Evolutionary conservation across 306 rosid genomes (phyloP), one percentile per base, ranked within the genome.

Genomic region (Vigna nakashimae): DNA sequence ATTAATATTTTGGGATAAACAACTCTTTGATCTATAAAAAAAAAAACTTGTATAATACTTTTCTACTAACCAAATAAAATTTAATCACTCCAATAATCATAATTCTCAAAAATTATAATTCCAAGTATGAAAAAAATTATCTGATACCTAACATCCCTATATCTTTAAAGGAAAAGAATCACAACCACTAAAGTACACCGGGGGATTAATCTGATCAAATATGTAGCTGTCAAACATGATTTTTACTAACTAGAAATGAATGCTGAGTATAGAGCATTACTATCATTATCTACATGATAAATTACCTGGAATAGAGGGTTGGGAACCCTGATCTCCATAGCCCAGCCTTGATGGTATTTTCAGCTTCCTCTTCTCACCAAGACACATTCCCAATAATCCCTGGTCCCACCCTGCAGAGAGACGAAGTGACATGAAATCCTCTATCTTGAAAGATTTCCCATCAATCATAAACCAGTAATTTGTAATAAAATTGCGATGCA

Each of bases 311-410:
- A 95, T 92, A 66, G 92, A 88, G 32, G 99, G 98, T 68, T 96
- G 98, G 67, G 98, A 91, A 40, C 99, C 99, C 67, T 88, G 90
- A 46, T 85, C 91, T 38, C 99, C 99, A 79, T 95, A 95, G 12
- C 99, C 99, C 68, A 95, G 96, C 73, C 90, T 89, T 64, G 99
- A 72, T 58, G 99, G 99, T 75, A 95, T 95, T 87, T 89, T 93
- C 89, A 95, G 73, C 87, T 95, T 95, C 57, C 99, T 80, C 93
- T 95, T 95, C 93, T 95, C 99, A 50, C 99, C 98, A 1, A 92
- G 81, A 69, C 99, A 95, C 90, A 91, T 91, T 79, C 98, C 99
- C 87, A 89, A 57, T 75, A 95, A 69, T 45, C 99, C 99, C 86
- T 95, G 99, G 85, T 95, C 99, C 98, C 99, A 95, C 70, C 99